Conservation (phyloP, 805 yeast species). For the Wickerhamiella parazyma region DNA sequence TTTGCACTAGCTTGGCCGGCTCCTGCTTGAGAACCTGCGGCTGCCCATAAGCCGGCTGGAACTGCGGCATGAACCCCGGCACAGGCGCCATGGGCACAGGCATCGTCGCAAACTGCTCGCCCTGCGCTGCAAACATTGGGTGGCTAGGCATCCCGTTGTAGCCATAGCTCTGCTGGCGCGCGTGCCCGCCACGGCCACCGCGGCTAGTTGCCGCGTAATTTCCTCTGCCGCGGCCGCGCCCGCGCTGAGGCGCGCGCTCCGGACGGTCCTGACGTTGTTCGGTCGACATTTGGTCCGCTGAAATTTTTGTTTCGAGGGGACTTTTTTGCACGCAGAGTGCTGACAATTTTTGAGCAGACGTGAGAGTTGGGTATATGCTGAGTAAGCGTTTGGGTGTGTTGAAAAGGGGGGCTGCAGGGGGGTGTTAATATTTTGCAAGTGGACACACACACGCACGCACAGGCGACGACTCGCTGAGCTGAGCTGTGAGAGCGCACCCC, state of each 20-base stretch:
- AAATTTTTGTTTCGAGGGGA: slow-evolving; percentile 2
- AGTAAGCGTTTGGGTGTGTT: neutral
- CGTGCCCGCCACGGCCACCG: slow-evolving; percentile 4
- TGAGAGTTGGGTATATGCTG: too few species aligned
- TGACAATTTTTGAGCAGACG: slow-evolving; percentile 2
- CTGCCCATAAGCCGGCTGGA: too few species aligned
- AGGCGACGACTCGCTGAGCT: too few species aligned
- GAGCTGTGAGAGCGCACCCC: too few species aligned
- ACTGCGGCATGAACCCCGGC: neutral
- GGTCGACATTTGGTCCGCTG: slow-evolving; percentile 2
- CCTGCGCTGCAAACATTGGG: neutral
- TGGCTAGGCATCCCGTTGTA: neutral
- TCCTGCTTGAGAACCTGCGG: neutral
- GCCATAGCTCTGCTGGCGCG: slow-evolving; percentile 3
- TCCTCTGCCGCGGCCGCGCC: slow-evolving; percentile 7
- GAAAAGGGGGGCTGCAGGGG: neutral
- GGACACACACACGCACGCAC: too few species aligned
- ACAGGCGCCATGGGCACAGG: slow-evolving; percentile 6
- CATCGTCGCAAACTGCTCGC: slow-evolving; percentile 5
- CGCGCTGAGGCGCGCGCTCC: neutral
- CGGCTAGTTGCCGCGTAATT: neutral
- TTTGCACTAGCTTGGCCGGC: slow-evolving; percentile 7
- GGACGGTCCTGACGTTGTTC: slow-evolving; percentile 8
- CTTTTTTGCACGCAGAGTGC: slow-evolving; percentile 3
- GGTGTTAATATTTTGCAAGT: too few species aligned